Conservation (phyloP, 202 grass and related monocot genomes). For the Hordeum pubiflorum region DNA sequence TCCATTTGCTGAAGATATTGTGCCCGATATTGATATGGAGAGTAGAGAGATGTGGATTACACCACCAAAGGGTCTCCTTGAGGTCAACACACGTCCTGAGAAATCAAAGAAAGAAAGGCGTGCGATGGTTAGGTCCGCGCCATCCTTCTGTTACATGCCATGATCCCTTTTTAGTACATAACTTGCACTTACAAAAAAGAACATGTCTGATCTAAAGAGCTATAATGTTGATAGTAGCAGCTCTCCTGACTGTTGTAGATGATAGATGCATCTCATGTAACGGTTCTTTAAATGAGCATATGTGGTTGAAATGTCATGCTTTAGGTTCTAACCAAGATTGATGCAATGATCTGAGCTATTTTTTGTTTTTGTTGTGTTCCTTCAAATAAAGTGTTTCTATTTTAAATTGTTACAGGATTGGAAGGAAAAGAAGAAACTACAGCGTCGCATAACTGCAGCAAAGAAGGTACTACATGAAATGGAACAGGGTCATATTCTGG, state of each 20-base stretch:
- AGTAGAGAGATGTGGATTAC: conserved; percentile 80
- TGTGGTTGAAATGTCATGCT: background rate
- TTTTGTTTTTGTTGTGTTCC: background rate
- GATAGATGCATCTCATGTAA: background rate
- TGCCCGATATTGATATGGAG: conserved; percentile 73
- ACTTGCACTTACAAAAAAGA: conserved; percentile 8
- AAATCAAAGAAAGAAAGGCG: conserved; percentile 89
- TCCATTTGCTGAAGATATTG: conserved; percentile 91
- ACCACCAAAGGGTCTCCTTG: conserved; percentile 89
- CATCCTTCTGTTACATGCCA: conserved; percentile 39
- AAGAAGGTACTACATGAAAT: conserved; percentile 83
- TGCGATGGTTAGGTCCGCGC: conserved; percentile 80
- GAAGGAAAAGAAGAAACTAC: conserved; percentile 84
- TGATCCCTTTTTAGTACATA: conserved; percentile 7
- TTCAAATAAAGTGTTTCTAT: conserved; percentile 1
- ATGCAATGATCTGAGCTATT: background rate
- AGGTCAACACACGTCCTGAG: conserved; percentile 69
- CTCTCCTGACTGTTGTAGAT: background rate
- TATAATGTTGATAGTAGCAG: background rate
- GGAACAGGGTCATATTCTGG: conserved; percentile 72
- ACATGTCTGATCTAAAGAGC: background rate
- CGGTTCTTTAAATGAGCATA: background rate
- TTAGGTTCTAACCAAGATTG: background rate
- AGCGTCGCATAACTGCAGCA: conserved; percentile 48
- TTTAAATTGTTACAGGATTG: conserved; percentile 55